Base-by-base conservation (phyloP, 768 basidiomycete genomes). In the Macrolepiota albuminosa region DNA sequence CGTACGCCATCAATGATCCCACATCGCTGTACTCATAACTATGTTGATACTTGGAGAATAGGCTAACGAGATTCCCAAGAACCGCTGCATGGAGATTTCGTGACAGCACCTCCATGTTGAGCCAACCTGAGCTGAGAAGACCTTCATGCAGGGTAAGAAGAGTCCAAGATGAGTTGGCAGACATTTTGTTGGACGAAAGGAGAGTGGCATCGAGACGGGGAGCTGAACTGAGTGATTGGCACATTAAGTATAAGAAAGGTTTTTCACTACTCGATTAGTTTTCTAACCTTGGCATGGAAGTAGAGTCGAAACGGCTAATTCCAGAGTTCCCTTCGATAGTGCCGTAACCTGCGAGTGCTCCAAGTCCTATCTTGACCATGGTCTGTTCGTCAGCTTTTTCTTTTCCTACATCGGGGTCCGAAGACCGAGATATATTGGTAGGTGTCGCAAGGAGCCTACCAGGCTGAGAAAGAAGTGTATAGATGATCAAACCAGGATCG, bases 61-160 rank as follows among this genome's bases (percentile, higher is more conserved):
- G 18, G 21, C n/a, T 18, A 9, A 56, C 9, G 18, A 62, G 58
- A 37, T 54, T 49, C n/a, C 45, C 29, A 4, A 47, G 8, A 11
- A 62, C 55, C 24, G 58, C 43, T 31, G 70, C 62, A 36, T 76
- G 65, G 31, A 72, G 69, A 37, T 67, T 58, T n/a, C 64, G 47
- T n/a, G 75, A 67, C 63, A 69, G 68, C 8, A 63, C 55, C 52
- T 8, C 9, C 24, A 69, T 36, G 74, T 76, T 53, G 70, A 66
- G 57, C 66, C 50, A 53, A 9, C 34, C 43, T 66, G 36, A 73
- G 72, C 45, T 7, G 24, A 62, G 69, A 54, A 72, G 71, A 13
- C 75, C 75, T 58, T 77, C 74, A 52, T 69, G 68, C 24, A 76
- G 60, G 3, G 70, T 69, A 49, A 76, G 73, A 21, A 77, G 65